phyloP scores from a whole-genome alignment of 2,329 filamentous ascomycete species.

The Didymella glomerata region DNA sequence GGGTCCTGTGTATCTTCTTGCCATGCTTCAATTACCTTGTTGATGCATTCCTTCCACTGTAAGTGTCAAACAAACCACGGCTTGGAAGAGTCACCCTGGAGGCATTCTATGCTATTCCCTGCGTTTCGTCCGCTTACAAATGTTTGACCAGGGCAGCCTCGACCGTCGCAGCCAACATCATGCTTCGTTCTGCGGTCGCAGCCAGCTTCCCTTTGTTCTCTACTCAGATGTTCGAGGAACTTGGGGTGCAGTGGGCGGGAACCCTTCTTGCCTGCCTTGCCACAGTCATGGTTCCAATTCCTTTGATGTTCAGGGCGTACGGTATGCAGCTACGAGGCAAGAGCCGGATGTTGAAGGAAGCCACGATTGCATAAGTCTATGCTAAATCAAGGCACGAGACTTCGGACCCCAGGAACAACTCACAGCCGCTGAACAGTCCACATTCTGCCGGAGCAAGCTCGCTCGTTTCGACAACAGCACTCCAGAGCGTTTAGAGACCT shows the following conservation, averaged over 20 bases:
- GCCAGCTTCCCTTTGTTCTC: conserved; percentile 10
- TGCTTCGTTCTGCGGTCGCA: conserved; percentile 9
- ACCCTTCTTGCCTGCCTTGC: conserved; percentile 10
- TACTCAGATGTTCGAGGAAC: conserved; percentile 3
- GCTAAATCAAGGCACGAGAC: not conserved
- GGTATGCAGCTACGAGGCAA: not conserved
- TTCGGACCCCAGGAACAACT: not conserved
- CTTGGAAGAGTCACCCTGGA: not conserved
- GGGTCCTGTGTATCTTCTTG: conserved; percentile 10
- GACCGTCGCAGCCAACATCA: conserved; percentile 12
- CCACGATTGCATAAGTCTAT: not conserved
- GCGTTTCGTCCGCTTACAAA: not conserved
- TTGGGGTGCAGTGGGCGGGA: conserved; percentile 9
- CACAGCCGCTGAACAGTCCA: not conserved
- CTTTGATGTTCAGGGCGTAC: conserved; percentile 6
- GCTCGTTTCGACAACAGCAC: no score
- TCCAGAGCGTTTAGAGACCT: no score
- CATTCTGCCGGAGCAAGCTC: no score
- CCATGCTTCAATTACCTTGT: conserved; percentile 14
- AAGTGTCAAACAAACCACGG: not conserved
- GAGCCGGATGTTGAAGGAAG: not conserved
- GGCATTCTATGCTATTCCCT: no score
- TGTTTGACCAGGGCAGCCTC: not conserved
- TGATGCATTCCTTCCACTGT: conserved; percentile 10
- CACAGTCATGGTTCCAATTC: conserved; percentile 6